Percentiles rank a stretch among this genome's conserved stretches.
Conservation (phyloP, 1,284 basidiomycete species). For the Ganoderma lingzhi region DNA sequence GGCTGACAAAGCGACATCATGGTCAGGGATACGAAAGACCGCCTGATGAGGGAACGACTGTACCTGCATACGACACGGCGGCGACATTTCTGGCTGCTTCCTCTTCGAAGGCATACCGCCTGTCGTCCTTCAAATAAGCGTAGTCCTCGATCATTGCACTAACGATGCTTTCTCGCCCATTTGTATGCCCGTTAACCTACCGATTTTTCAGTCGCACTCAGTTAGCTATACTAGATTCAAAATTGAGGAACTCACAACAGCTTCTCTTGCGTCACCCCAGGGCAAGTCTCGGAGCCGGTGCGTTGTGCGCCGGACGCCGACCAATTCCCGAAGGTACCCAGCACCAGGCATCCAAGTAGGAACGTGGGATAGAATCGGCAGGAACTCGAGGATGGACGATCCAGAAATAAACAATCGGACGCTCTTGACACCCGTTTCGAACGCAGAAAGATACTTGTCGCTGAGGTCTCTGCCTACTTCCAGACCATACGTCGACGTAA, state of each 20-base stretch:
- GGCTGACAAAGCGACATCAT: not conserved
- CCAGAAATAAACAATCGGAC: conserved; percentile 15
- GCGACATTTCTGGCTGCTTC: not conserved
- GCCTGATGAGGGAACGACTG: not conserved
- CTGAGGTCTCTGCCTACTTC: conserved; percentile 8
- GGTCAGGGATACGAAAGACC: not conserved
- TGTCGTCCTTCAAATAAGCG: not conserved
- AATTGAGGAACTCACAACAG: not conserved
- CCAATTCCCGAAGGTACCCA: conserved; percentile 20
- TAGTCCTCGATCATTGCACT: not conserved
- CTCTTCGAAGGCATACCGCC: not conserved
- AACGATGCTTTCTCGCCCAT: not conserved
- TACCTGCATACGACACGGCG: conserved; percentile 2
- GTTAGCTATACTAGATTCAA: not conserved
- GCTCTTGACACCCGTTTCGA: conserved; percentile 21
- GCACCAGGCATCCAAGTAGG: conserved; percentile 38
- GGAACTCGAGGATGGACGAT: conserved; percentile 26
- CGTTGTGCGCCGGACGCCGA: not conserved
- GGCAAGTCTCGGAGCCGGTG: conserved; percentile 12
- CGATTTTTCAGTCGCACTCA: not conserved
- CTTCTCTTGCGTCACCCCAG: conserved; percentile 11
- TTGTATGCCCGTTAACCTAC: not conserved
- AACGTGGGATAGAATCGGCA: conserved; percentile 31
- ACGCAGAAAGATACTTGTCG: conserved; percentile 21
- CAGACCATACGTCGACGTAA: conserved; percentile 31